These are phyloP conservation scores for Circinella minor DNA, from an alignment of 371 early-diverging fungal genomes.

Conservation along the genomic window DNA sequence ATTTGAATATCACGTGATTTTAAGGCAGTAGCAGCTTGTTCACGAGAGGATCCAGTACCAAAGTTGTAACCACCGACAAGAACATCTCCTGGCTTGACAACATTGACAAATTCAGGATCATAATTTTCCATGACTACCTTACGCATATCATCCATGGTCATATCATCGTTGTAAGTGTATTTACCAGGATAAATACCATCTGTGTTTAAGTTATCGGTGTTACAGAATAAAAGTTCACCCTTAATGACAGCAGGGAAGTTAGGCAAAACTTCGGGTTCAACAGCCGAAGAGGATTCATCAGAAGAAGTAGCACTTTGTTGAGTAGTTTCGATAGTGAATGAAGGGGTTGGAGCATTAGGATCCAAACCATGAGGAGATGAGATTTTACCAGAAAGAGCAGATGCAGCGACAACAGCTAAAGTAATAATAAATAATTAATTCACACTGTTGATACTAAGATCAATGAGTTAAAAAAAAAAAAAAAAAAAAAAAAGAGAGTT, in stretches of 20 bases:
- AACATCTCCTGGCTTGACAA: conserved; percentile 76
- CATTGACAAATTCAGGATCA: conserved; percentile 81
- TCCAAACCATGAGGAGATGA: conserved; percentile 56
- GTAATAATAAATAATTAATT: not conserved
- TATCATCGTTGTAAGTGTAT: conserved; percentile 94
- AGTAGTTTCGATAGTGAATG: conserved; percentile 24
- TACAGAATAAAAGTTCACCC: conserved; percentile 88
- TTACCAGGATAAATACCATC: conserved; percentile 97
- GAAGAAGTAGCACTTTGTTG: conserved; percentile 1
- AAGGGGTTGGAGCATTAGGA: conserved; percentile 22
- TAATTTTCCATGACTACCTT: conserved; percentile 97
- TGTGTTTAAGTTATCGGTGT: conserved; percentile 92
- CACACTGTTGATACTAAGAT: too few species aligned
- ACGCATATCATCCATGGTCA: conserved; percentile 86
- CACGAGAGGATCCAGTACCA: conserved; percentile 95
- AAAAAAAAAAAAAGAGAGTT: too few species aligned
- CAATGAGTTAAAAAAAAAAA: too few species aligned
- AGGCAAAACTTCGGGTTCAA: conserved; percentile 46
- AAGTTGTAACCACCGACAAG: conserved; percentile 94
- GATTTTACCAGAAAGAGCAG: conserved; percentile 83
- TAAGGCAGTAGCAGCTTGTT: conserved; percentile 96
- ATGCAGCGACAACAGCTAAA: conserved; percentile 87
- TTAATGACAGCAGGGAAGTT: conserved; percentile 76
- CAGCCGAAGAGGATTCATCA: conserved; percentile 19
- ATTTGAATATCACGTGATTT: conserved; percentile 83